Percentiles rank a stretch among this genome's conserved stretches.
Evolutionary conservation across 371 early-diverging fungal species (phyloP).

Genomic region (Mortierella sp.): DNA sequence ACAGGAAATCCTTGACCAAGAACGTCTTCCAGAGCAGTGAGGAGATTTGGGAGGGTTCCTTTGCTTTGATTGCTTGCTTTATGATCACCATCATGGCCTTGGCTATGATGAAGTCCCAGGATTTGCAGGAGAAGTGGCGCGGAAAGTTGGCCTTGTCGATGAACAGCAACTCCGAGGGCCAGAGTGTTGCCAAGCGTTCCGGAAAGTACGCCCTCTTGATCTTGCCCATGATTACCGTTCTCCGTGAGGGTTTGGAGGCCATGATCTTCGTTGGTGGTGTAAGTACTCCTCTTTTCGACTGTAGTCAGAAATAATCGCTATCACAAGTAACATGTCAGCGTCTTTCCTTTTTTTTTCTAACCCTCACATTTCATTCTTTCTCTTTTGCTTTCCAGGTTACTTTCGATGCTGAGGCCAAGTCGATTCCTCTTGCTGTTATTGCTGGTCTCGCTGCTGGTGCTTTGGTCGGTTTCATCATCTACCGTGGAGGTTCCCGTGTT

Average conservation of each 20-base stretch:
- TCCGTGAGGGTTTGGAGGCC: slow-evolving; percentile 88
- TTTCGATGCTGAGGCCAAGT: slow-evolving; percentile 70
- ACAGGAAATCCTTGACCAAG: slow-evolving; percentile 54
- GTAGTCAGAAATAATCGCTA: too few species aligned
- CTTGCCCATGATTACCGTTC: slow-evolving; percentile 85
- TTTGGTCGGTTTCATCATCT: slow-evolving; percentile 78
- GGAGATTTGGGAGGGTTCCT: slow-evolving; percentile 84
- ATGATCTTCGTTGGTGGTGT: slow-evolving; percentile 89
- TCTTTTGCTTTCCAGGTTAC: slow-evolving; percentile 70
- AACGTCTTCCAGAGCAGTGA: slow-evolving; percentile 61
- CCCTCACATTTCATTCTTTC: background rate
- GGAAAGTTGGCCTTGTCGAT: slow-evolving; percentile 68
- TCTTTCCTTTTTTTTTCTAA: background rate
- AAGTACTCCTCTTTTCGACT: slow-evolving; percentile 47
- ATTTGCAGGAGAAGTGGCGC: slow-evolving; percentile 81
- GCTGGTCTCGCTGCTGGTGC: slow-evolving; percentile 77
- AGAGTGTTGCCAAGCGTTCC: slow-evolving; percentile 65
- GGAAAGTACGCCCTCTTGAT: slow-evolving; percentile 77
- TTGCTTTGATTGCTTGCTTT: slow-evolving; percentile 76
- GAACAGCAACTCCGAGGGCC: slow-evolving; percentile 52
- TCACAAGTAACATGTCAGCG: background rate
- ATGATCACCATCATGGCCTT: slow-evolving; percentile 82
- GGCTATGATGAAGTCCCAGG: slow-evolving; percentile 78
- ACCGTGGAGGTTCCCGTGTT: slow-evolving; percentile 76
- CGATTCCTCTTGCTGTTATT: slow-evolving; percentile 86